Conservation (phyloP, 169 alveolate genomes). For the Plasmodium chabaudi region DNA sequence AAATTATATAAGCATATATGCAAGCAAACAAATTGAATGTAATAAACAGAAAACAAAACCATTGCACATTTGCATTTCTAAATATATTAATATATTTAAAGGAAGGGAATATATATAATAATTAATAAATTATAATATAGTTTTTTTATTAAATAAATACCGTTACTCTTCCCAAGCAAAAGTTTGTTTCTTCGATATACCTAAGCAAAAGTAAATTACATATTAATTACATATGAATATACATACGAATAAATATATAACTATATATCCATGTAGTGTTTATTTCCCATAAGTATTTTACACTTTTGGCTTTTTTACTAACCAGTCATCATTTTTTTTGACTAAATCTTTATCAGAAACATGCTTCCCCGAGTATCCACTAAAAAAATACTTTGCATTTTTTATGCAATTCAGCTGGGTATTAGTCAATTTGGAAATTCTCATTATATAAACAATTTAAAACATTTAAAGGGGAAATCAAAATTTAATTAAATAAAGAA, state of each 20-base stretch:
- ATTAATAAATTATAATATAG: not conserved
- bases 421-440: slow-evolving; percentile 35
- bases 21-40: not conserved
- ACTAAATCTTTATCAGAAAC: slow-evolving; percentile 90
- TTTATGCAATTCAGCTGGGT: slow-evolving; percentile 15
- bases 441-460: slow-evolving; percentile 22
- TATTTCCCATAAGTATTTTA: not conserved
- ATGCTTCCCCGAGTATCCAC: slow-evolving; percentile 88
- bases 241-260: slow-evolving; percentile 1
- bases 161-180: slow-evolving; percentile 92
- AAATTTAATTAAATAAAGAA: not conserved
- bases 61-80: not conserved
- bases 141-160: slow-evolving; percentile 78
- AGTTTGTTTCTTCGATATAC: slow-evolving; percentile 93
- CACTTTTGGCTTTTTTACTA: slow-evolving; percentile 11
- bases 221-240: slow-evolving; percentile 4
- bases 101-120: not conserved
- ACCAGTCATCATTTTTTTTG: slow-evolving; percentile 92
- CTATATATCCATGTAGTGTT: not conserved
- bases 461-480: slow-evolving; percentile 1
- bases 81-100: slow-evolving; percentile 6
- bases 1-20: not conserved
- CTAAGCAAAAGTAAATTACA: slow-evolving; percentile 7
- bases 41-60: not conserved
- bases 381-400: slow-evolving; percentile 42